Evolutionary conservation across 2,329 filamentous ascomycete genomes (phyloP).

Genomic region (Pyricularia pennisetigena): DNA sequence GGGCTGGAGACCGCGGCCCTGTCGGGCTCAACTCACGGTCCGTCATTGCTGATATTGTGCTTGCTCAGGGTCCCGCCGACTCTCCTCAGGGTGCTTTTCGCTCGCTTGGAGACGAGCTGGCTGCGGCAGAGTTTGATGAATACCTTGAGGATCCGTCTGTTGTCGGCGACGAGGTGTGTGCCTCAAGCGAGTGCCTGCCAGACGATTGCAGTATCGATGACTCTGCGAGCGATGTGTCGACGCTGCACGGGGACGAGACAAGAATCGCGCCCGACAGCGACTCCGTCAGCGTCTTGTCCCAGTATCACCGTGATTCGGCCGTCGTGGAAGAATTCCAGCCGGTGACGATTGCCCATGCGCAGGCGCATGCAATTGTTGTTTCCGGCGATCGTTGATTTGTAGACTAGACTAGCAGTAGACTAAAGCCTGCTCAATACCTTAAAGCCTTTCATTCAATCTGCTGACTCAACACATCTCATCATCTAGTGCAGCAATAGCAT

Average conservation of each 20-base stretch:
- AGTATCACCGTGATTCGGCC: not conserved
- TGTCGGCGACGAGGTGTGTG: not conserved
- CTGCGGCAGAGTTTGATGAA: not conserved
- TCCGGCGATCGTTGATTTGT: not conserved
- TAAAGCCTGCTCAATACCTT: too few species aligned
- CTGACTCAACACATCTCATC: not conserved
- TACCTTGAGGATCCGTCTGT: not conserved
- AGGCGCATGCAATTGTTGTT: not conserved
- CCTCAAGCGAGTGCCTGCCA: not conserved
- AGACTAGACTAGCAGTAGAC: too few species aligned
- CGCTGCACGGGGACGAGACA: not conserved
- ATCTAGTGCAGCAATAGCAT: not conserved
- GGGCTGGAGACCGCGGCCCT: not conserved
- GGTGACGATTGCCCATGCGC: not conserved
- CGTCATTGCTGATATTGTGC: not conserved
- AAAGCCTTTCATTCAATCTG: too few species aligned
- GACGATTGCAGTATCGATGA: not conserved
- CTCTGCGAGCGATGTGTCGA: not conserved
- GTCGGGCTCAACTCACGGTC: not conserved
- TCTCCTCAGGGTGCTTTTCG: not conserved
- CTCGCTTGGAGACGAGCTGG: not conserved
- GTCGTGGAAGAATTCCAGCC: not conserved
- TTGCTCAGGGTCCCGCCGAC: not conserved
- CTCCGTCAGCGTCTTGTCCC: not conserved
- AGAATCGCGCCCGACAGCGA: not conserved